Base-by-base conservation (phyloP, 2,329 filamentous ascomycete genomes). In the Cordyceps militaris region DNA sequence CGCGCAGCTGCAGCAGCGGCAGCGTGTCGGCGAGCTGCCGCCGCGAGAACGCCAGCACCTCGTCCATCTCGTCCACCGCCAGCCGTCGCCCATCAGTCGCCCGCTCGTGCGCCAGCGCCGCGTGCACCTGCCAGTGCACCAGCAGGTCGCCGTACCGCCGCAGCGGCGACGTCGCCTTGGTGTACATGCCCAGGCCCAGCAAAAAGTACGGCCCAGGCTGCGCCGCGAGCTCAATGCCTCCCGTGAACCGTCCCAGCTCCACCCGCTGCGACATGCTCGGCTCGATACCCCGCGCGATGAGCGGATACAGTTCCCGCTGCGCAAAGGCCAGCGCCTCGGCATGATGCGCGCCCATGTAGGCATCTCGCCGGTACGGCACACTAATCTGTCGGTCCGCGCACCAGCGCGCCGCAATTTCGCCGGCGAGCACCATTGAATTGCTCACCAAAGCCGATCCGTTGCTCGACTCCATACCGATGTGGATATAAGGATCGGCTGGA, bases 51-150 rank as follows among this genome's bases (percentile, higher is more conserved):
- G 80, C 79, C 11, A 83, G 71, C 61, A 76, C 74, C 6, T 64
- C 62, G 42, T 68, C 63, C 50, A 70, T 28, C 40, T 70, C 58
- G 43, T 72, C 70, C 28, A 5, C 16, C 19, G 60, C 52, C 7
- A 60, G 63, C 36, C 73, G 61, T 14, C 55, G 59, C 19, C 66
- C 62, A 43, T 65, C 58, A 24, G 60, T 61, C 38, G 71, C 64
- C 9, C 76, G 72, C 63, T 80, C 77, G 59, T 76, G 69, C 14
- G 73, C 71, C 32, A 88, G 70, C 10, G 81, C 78, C 2, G 79
- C 79, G 64, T 86, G 79, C 61, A 88, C 81, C 67, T 88, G 84
- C 82, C 83, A 87, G 70, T 87, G 84, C 1, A 81, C 77, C 32
- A 88, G 66, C 48, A 88, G 71, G 67, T 88, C 85, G 5, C 74